Base-by-base conservation (phyloP, 805 yeast genomes). In the Lipomyces chichibuensis region DNA sequence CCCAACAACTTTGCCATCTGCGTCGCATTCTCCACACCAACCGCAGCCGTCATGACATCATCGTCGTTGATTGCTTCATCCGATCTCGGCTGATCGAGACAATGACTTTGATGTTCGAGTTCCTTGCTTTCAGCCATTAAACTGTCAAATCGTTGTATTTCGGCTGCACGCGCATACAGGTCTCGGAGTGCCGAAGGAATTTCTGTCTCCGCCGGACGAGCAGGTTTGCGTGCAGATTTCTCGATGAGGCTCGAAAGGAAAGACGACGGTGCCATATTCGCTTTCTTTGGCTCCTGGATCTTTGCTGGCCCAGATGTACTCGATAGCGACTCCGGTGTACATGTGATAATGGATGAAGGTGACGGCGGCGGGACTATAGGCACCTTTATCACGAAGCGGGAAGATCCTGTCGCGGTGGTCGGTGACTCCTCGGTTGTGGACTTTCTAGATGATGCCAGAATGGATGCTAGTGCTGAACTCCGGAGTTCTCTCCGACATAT, bases 11-110 rank as follows among this genome's bases (percentile, higher is more conserved):
- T n/a, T 33, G 59, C 33, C 52, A 63, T 23, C 39, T 55, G 54
- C 23, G 17, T 51, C 7, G 65, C 65, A 33, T 33, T 60, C 13
- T 14, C 23, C 7, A 51, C 58, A 8, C 61, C 65, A 7, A 62
- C 29, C 14, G 60, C 49, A 53, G 25, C 46, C 49, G 20, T 58
- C 53, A 46, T 32, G 9, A 39, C 32, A 9, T 14, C 32, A 9
- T 14, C 49, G 17, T 13, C n/a, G 33, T n/a, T 33, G 43, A 25
- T 17, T 9, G 14, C 53, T 25, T 49, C 29, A 14, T 25, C 23
- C 23, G 43, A 27, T 33, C 32, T 46, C 27, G 58, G 17, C 29
- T 55, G 49, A 20, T 56, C 52, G 17, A 56, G 37, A 3, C 65
- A 46, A 7, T 56, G 20, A 17, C 57, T 29, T 11, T 25, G 49